A percentile compares a stretch with the other conserved stretches of the same genome.
These are phyloP conservation scores for Dendrostoma leiphaemia DNA, from an alignment of 2,329 filamentous ascomycete species.

Conservation along the genomic window DNA sequence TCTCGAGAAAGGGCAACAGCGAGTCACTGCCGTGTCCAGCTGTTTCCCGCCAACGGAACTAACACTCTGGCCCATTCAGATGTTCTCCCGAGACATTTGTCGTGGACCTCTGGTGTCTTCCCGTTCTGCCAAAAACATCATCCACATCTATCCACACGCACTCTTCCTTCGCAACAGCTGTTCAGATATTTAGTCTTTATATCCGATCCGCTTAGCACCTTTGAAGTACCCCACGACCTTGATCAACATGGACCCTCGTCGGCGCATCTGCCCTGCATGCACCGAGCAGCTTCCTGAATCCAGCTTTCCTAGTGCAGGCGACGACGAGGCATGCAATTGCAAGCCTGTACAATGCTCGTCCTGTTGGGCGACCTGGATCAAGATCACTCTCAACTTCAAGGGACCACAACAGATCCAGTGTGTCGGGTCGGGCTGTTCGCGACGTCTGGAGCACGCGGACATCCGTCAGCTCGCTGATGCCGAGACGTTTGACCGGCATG, in stretches of 20 bases:
- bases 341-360: background rate
- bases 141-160: background rate
- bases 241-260: background rate
- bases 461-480: background rate
- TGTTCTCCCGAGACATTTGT: background rate
- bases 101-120: background rate
- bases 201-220: background rate
- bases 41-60: background rate
- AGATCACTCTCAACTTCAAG: background rate
- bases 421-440: background rate
- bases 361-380: background rate
- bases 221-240: too few relatives aligned
- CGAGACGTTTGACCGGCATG: background rate
- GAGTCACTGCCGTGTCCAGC: too few relatives aligned
- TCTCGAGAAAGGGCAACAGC: too few relatives aligned
- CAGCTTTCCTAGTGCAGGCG: background rate
- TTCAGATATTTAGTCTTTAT: background rate
- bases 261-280: background rate
- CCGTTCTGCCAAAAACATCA: background rate
- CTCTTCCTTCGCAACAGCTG: background rate
- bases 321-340: background rate
- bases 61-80: background rate
- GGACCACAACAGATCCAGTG: background rate
- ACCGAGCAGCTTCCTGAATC: background rate
- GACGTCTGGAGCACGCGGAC: background rate